phyloP scores from a whole-genome alignment of 1,284 basidiomycete species.

The Ustilago nuda region DNA sequence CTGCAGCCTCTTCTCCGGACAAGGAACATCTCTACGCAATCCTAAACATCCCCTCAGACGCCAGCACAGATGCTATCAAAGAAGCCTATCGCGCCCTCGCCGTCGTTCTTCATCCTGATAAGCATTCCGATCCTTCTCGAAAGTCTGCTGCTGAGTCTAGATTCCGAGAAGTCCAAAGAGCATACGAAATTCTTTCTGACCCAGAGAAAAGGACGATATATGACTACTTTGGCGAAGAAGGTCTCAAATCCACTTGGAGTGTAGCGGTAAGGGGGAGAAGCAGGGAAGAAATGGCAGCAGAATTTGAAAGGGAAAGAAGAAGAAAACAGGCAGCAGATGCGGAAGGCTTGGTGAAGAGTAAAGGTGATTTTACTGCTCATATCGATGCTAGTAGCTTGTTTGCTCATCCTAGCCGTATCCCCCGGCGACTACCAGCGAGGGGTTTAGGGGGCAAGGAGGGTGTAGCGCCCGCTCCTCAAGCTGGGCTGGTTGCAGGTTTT shows the following conservation, averaged over 20 bases:
- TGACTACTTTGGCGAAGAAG: constrained; percentile 79
- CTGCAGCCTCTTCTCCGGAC: constrained; percentile 15
- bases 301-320: constrained; percentile 71
- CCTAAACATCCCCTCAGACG: constrained; percentile 77
- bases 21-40: constrained; percentile 68
- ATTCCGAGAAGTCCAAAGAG: constrained; percentile 81
- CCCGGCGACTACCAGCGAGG: constrained; percentile 73
- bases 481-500: constrained; percentile 78
- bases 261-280: constrained; percentile 72
- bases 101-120: constrained; percentile 86
- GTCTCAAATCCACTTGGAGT: constrained; percentile 72
- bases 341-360: constrained; percentile 73
- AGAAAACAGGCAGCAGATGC: constrained; percentile 72
- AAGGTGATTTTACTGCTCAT: constrained; percentile 70
- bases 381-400: constrained; percentile 66
- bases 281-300: constrained; percentile 74
- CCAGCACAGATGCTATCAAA: constrained; percentile 77
- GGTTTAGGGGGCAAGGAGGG: constrained; percentile 75
- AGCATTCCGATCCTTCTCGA: constrained; percentile 76
- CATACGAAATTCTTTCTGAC: constrained; percentile 79
- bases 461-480: constrained; percentile 62
- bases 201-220: constrained; percentile 81
- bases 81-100: constrained; percentile 80
- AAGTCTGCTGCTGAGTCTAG: constrained; percentile 76
- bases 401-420: constrained; percentile 78